Conservation (phyloP, 2,329 filamentous ascomycete genomes). For the Thermomyces lanuginosus region DNA sequence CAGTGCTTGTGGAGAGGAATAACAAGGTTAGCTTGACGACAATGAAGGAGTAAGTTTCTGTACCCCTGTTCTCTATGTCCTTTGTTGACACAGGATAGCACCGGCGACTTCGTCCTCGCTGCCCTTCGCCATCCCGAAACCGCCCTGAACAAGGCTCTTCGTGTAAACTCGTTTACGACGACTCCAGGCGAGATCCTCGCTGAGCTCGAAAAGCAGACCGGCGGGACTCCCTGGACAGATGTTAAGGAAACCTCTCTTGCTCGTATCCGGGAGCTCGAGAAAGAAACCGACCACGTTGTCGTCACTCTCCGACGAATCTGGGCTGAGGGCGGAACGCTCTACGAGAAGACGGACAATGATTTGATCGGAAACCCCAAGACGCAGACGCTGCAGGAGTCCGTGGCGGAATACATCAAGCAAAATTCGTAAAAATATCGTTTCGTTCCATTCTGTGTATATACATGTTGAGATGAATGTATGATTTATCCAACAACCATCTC, state of each 20-base stretch:
- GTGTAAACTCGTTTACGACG: slow-evolving; percentile 55
- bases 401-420: slow-evolving; percentile 14
- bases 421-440: slow-evolving; percentile 1
- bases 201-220: slow-evolving; percentile 54
- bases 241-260: slow-evolving; percentile 38
- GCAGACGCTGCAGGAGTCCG: slow-evolving; percentile 37
- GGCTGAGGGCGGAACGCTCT: slow-evolving; percentile 55
- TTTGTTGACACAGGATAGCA: slow-evolving; percentile 25
- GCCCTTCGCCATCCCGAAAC: slow-evolving; percentile 41
- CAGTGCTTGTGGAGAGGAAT: slow-evolving; percentile 44
- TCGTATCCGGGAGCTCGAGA: slow-evolving; percentile 40
- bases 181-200: slow-evolving; percentile 45
- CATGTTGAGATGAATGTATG: background rate
- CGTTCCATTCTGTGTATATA: background rate
- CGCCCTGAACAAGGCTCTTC: slow-evolving; percentile 41
- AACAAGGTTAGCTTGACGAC: slow-evolving; percentile 51
- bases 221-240: slow-evolving; percentile 34
- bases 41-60: slow-evolving; percentile 47
- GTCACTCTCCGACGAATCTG: slow-evolving; percentile 54
- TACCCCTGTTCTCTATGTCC: background rate
- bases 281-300: slow-evolving; percentile 37
- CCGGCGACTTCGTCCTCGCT: slow-evolving; percentile 49
- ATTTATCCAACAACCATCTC: slow-evolving; percentile 19
- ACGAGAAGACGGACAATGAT: slow-evolving; percentile 51
- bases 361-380: slow-evolving; percentile 37